phyloP scores from a whole-genome alignment of 805 yeast genomes.

The Metschnikowia shivogae region DNA sequence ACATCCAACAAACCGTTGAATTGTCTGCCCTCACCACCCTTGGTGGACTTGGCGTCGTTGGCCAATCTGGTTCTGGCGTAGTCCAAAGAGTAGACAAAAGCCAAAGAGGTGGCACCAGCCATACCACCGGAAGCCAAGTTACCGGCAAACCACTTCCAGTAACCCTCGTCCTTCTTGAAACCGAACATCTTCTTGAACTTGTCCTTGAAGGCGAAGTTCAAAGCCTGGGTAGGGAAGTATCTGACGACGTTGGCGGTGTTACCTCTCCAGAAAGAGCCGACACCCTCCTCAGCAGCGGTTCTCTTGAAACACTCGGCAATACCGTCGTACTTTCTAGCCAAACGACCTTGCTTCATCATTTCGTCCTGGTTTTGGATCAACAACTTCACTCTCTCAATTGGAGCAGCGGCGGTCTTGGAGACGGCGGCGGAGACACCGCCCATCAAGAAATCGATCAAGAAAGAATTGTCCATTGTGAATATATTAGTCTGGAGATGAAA shows the following conservation, averaged over 20 bases:
- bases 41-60: conserved; percentile 90
- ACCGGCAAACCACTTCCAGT: conserved; percentile 94
- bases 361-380: conserved; percentile 97
- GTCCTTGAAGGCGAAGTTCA: conserved; percentile 98
- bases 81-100: conserved; percentile 94
- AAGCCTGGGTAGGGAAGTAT: conserved; percentile 99
- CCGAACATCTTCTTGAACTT: conserved; percentile 93
- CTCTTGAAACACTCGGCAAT: conserved; percentile 90
- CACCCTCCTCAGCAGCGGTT: conserved; percentile 92
- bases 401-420: conserved; percentile 97
- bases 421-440: conserved; percentile 99
- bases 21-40: conserved; percentile 87
- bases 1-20: conserved; percentile 97
- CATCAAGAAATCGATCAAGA: conserved; percentile 65
- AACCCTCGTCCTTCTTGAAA: conserved; percentile 93
- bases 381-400: conserved; percentile 94
- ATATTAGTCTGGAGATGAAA: conserved; percentile 10
- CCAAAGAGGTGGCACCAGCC: conserved; percentile 94
- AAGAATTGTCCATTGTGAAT: conserved; percentile 24
- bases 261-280: conserved; percentile 97
- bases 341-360: conserved; percentile 97
- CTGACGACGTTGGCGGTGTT: conserved; percentile 98
- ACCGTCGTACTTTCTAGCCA: conserved; percentile 82
- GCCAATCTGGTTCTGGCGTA: conserved; percentile 99
- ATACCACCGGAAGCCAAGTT: conserved; percentile 98